These are phyloP conservation scores for Monosporozyma siamensis DNA, from an alignment of 805 yeast genomes.

Conservation along the genomic window DNA sequence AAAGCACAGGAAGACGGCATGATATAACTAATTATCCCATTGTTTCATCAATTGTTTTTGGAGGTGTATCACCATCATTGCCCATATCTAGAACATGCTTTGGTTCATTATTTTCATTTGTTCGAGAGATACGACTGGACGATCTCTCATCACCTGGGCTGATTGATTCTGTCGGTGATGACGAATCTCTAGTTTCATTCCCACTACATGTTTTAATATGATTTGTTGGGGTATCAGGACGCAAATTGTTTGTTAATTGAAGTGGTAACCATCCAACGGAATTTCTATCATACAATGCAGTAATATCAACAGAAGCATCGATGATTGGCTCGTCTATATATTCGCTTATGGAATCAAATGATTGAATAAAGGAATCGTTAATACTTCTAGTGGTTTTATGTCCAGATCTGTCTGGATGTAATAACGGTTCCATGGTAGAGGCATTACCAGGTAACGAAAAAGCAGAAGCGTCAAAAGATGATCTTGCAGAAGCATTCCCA, in stretches of 20 bases:
- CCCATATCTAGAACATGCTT: constrained; percentile 1
- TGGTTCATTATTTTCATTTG: neutral
- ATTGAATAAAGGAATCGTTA: constrained; percentile 20
- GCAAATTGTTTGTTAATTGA: constrained; percentile 9
- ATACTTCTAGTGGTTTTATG: constrained; percentile 5
- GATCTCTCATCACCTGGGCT: neutral
- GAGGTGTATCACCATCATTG: neutral
- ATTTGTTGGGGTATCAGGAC: neutral
- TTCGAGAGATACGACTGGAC: neutral
- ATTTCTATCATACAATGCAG: constrained; percentile 28
- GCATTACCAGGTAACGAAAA: constrained; percentile 5
- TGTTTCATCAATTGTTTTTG: constrained; percentile 1
- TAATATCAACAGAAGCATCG: constrained; percentile 32
- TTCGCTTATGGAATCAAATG: constrained; percentile 25
- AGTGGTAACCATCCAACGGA: constrained; percentile 23
- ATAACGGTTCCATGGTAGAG: constrained; percentile 24
- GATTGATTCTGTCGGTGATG: constrained; percentile 1
- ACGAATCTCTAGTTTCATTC: neutral
- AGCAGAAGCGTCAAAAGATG: constrained; percentile 15
- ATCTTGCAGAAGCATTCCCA: constrained; percentile 12
- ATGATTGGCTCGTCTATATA: constrained; percentile 12
- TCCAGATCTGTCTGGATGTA: constrained; percentile 6
- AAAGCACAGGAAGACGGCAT: no score
- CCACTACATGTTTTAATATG: neutral
- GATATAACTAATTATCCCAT: neutral